Conservation (phyloP, 2,329 filamentous ascomycete species). For the Ascochyta rabiei region DNA sequence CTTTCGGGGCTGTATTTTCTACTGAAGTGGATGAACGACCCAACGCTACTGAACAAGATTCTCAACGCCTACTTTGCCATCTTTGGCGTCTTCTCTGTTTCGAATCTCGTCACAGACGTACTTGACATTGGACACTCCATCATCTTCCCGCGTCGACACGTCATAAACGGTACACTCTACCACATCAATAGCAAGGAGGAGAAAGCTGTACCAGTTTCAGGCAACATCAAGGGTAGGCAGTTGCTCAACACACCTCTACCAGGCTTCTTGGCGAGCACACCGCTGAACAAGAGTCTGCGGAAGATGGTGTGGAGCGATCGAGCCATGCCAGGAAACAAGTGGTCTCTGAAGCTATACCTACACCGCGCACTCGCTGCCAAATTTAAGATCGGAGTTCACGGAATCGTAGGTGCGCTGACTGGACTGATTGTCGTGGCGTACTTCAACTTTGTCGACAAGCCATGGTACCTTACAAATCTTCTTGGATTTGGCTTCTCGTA, state of each 20-base stretch:
- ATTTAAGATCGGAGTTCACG: slow-evolving; percentile 60
- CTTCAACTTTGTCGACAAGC: slow-evolving; percentile 65
- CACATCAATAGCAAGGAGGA: slow-evolving; percentile 47
- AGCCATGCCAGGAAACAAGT: slow-evolving; percentile 56
- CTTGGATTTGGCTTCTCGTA: slow-evolving; percentile 90
- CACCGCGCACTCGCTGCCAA: slow-evolving; percentile 58
- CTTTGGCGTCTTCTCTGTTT: slow-evolving; percentile 78
- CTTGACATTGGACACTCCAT: slow-evolving; percentile 69
- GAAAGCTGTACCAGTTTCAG: slow-evolving; percentile 42
- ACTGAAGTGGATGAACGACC: slow-evolving; percentile 86
- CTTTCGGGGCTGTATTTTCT: slow-evolving; percentile 82
- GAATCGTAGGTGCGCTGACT: slow-evolving; percentile 62
- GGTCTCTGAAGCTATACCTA: slow-evolving; percentile 59
- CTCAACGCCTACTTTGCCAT: slow-evolving; percentile 82
- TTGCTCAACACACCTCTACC: slow-evolving; percentile 57
- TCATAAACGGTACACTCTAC: slow-evolving; percentile 57
- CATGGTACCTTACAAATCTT: slow-evolving; percentile 80
- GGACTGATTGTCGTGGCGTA: slow-evolving; percentile 66
- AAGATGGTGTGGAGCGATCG: slow-evolving; percentile 58
- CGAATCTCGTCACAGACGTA: slow-evolving; percentile 74
- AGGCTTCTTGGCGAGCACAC: slow-evolving; percentile 55
- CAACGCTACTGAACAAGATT: slow-evolving; percentile 79
- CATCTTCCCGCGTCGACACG: slow-evolving; percentile 76
- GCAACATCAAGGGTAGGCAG: slow-evolving; percentile 27
- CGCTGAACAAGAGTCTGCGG: slow-evolving; percentile 48